phyloP scores from a whole-genome alignment of 495 filamentous ascomycete species.

The Aspergillus hancockii region DNA sequence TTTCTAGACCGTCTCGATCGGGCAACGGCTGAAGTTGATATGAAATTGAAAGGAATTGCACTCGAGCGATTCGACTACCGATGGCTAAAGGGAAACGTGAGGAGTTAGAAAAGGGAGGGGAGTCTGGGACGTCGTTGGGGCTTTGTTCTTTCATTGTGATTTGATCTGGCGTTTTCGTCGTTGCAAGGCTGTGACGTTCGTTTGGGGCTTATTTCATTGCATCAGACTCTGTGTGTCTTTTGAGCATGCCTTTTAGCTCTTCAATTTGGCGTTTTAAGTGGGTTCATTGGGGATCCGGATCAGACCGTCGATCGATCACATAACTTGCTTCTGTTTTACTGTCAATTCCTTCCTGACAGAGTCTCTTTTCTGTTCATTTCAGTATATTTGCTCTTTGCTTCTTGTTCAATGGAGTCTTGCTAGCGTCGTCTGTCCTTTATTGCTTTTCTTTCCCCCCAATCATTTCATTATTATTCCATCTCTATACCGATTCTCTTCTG shows the following conservation, averaged over 20 bases:
- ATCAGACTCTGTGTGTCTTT: constrained; percentile 9
- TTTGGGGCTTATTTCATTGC: constrained; percentile 8
- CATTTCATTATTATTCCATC: constrained; percentile 6
- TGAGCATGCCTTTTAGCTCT: constrained; percentile 1
- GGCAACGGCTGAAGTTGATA: constrained; percentile 16
- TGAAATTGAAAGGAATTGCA: constrained; percentile 8
- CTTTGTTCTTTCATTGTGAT: constrained; percentile 8
- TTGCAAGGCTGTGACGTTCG: constrained; percentile 2
- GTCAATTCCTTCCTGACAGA: neutral
- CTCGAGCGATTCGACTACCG: constrained; percentile 9
- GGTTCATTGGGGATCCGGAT: constrained; percentile 18
- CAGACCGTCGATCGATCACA: neutral
- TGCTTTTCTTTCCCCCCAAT: neutral
- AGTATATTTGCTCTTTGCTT: neutral
- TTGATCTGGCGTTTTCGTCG: constrained; percentile 5
- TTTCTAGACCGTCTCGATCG: constrained; percentile 19
- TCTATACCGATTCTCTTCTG: constrained; percentile 9
- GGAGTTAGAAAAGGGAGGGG: constrained; percentile 24
- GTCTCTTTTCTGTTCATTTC: neutral
- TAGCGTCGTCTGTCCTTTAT: constrained; percentile 11
- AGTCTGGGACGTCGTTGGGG: constrained; percentile 14
- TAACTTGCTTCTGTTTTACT: neutral
- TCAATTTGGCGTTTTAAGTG: constrained; percentile 15
- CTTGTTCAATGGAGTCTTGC: constrained; percentile 16
- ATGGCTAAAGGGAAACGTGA: constrained; percentile 8